Evolutionary conservation across 805 yeast species (phyloP), one percentile per base, ranked within the genome.

Genomic region (Metschnikowia drakensbergensis): DNA sequence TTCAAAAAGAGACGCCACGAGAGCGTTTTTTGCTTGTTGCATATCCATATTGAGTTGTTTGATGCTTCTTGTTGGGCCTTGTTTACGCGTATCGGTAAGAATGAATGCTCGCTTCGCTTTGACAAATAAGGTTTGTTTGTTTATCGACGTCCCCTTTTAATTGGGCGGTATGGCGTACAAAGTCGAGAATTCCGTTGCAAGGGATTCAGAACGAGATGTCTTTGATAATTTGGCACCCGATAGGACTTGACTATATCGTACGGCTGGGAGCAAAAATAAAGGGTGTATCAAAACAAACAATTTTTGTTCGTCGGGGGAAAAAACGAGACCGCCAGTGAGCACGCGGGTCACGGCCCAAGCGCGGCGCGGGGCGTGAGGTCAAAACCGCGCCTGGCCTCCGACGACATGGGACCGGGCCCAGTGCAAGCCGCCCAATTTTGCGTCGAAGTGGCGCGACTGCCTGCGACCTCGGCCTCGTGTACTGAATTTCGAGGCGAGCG

Each of bases 1-100:
- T 63, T 86, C 91, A 60, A 84, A 86, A 52, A 90, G 77, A 1
- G 96, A 81, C 36, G 94, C 79, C 49, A 90, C 90, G 33, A 86
- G 79, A 23, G 64, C 58, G 52, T 61, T 62, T 49, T 62, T 59
- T 34, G 64, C 64, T 32, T 45, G 50, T 40, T 51, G 49, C 50
- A 52, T 45, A 34, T 53, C 40, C 55, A 49, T 52, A 27, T 22
- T 37, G 25, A 26, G 38, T 30, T 28, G 40, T n/a, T 22, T 42
- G 38, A 10, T 29, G 43, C 33, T 25, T 40, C 26, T 34, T 30
- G 35, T 23, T 40, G 23, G 36, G 30, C 13, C 35, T 23, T 40
- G 43, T 40, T 31, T 40, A 40, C 43, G 43, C 43, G 43, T 40
- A 10, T 40, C 22, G 28, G 43, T 23, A 31, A 26, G 36, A 40